These are phyloP conservation scores for Ascochyta rabiei DNA, from an alignment of 2,329 filamentous ascomycete genomes.

Conservation along the genomic window DNA sequence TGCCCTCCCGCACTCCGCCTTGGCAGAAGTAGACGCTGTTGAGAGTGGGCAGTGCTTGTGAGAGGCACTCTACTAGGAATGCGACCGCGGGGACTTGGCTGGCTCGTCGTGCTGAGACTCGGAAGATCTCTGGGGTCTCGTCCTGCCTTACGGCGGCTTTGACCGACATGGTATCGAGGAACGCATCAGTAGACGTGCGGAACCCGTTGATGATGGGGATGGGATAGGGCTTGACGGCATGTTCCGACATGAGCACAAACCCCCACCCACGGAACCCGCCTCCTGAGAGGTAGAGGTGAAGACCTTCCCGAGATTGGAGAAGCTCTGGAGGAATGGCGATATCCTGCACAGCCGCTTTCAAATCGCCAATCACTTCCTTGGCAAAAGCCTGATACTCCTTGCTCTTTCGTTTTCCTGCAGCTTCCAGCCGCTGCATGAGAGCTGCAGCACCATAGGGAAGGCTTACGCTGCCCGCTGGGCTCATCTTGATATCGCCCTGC, in stretches of 20 bases:
- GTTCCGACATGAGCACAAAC: constrained; percentile 82
- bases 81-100: constrained; percentile 84
- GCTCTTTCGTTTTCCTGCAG: constrained; percentile 43
- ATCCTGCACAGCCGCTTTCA: constrained; percentile 65
- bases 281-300: constrained; percentile 81
- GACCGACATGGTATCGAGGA: constrained; percentile 61
- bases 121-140: constrained; percentile 59
- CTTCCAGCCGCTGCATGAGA: constrained; percentile 60
- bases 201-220: constrained; percentile 84
- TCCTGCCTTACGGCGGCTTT: constrained; percentile 50
- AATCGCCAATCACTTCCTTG: constrained; percentile 61
- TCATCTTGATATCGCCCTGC: constrained; percentile 52
- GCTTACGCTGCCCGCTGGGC: constrained; percentile 61
- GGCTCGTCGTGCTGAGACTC: constrained; percentile 79
- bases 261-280: constrained; percentile 92
- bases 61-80: constrained; percentile 77
- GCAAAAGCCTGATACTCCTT: constrained; percentile 56
- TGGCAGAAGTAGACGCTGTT: constrained; percentile 79
- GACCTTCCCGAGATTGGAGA: constrained; percentile 41
- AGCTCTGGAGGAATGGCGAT: constrained; percentile 63
- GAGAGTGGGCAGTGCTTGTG: constrained; percentile 71
- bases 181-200: constrained; percentile 65
- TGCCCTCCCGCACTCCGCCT: constrained; percentile 85
- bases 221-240: constrained; percentile 77
- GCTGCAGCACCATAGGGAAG: constrained; percentile 75